Evolutionary conservation across 495 filamentous ascomycete species (phyloP).

Genomic region (Aspergillus asperescens): DNA sequence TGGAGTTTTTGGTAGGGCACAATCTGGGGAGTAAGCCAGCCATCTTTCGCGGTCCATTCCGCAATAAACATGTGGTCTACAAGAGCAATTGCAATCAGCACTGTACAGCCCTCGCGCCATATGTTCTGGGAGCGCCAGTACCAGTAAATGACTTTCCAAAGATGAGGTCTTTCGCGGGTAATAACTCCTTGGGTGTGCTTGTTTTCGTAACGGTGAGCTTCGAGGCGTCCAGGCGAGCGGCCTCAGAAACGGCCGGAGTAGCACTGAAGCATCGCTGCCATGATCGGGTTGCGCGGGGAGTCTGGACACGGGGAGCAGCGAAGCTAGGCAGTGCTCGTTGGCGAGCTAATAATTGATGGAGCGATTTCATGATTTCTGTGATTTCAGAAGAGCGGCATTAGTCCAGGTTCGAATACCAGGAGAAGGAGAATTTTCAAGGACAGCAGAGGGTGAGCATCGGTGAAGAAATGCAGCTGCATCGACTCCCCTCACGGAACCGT

Average conservation of each 20-base stretch:
- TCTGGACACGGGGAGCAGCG: conserved; percentile 26
- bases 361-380: conserved; percentile 31
- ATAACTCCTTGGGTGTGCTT: conserved; percentile 65
- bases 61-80: conserved; percentile 93
- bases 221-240: conserved; percentile 65
- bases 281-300: conserved; percentile 24
- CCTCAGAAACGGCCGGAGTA: conserved; percentile 48
- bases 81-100: conserved; percentile 18
- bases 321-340: conserved; percentile 28
- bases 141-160: conserved; percentile 88
- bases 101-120: not conserved
- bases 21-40: conserved; percentile 78
- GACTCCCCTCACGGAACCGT: conserved; percentile 31
- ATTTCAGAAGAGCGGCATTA: not conserved
- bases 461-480: conserved; percentile 16
- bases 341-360: conserved; percentile 41
- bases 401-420: not conserved
- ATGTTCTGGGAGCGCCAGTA: conserved; percentile 25
- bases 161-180: conserved; percentile 70
- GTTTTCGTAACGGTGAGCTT: conserved; percentile 71
- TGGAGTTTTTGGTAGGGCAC: conserved; percentile 94
- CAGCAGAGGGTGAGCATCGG: conserved; percentile 11
- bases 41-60: conserved; percentile 80
- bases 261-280: conserved; percentile 55
- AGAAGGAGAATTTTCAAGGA: not conserved